A percentile compares a stretch with the other conserved stretches of the same genome.
Evolutionary conservation across 305 asterid genomes (phyloP).

Genomic region (Fraxinus floribunda): DNA sequence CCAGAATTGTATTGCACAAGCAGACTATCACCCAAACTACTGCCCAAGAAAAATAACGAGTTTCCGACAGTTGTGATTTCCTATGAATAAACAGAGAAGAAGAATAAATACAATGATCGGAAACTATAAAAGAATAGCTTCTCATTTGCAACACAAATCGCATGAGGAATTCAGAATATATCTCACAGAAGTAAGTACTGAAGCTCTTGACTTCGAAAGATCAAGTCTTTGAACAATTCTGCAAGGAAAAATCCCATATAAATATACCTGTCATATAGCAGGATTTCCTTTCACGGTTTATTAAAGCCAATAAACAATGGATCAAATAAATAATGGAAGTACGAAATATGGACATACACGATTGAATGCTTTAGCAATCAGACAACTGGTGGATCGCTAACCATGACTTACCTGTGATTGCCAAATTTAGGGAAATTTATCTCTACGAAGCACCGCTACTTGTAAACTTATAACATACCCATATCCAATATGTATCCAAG

Average conservation of each 20-base stretch:
- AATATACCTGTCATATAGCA: conserved; percentile 7
- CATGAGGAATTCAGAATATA: conserved; percentile 19
- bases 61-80: conserved; percentile 84
- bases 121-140: background rate
- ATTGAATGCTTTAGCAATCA: conserved; percentile 16
- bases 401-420: background rate
- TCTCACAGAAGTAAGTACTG: conserved; percentile 92
- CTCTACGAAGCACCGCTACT: background rate
- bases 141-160: conserved; percentile 11
- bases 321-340: conserved; percentile 12
- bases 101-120: conserved; percentile 16
- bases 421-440: background rate
- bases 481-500: background rate
- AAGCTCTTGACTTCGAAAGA: conserved; percentile 93
- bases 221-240: conserved; percentile 95
- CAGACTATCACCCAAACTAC: conserved; percentile 96
- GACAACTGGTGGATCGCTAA: conserved; percentile 1
- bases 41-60: conserved; percentile 87
- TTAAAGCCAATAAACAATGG: conserved; percentile 16
- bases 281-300: background rate
- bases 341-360: background rate
- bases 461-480: background rate
- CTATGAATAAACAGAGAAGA: conserved; percentile 36
- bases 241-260: conserved; percentile 27
- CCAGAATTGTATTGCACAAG: conserved; percentile 90